These are phyloP conservation scores for Lecanosticta acicola DNA, from an alignment of 2,329 filamentous ascomycete genomes.

Conservation along the genomic window DNA sequence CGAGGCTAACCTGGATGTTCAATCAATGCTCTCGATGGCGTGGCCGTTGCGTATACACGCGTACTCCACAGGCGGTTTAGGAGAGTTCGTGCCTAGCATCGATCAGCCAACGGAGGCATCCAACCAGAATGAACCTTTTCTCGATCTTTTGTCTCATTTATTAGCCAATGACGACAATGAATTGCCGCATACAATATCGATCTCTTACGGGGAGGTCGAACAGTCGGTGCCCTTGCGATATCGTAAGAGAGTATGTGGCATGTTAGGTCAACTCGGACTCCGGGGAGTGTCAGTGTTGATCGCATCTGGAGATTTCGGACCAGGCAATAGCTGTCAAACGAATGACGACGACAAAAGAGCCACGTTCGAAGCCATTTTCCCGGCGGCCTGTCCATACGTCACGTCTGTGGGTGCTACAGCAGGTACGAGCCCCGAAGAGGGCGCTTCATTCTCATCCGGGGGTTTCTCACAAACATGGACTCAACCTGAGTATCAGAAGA, in stretches of 20 bases:
- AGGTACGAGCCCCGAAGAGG: constrained; percentile 28
- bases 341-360: constrained; percentile 35
- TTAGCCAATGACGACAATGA: too few relatives aligned
- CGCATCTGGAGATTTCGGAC: constrained; percentile 52
- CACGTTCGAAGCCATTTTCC: constrained; percentile 41
- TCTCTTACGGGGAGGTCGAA: constrained; percentile 61
- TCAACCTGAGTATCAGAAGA: constrained; percentile 29
- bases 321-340: constrained; percentile 31
- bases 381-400: constrained; percentile 45
- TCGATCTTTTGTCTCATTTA: too few relatives aligned
- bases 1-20: too few relatives aligned
- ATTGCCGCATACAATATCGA: too few relatives aligned
- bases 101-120: too few relatives aligned
- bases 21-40: too few relatives aligned
- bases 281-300: constrained; percentile 58
- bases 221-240: constrained; percentile 55
- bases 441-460: constrained; percentile 37
- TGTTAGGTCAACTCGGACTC: constrained; percentile 58
- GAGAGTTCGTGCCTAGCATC: too few relatives aligned
- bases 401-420: constrained; percentile 45
- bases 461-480: constrained; percentile 37
- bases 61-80: too few relatives aligned
- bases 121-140: too few relatives aligned
- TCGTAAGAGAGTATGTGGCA: constrained; percentile 54
- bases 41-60: too few relatives aligned